Evolutionary conservation across 805 yeast species (phyloP), one percentile per base, ranked within the genome.

Genomic region (Candida boleticola): DNA sequence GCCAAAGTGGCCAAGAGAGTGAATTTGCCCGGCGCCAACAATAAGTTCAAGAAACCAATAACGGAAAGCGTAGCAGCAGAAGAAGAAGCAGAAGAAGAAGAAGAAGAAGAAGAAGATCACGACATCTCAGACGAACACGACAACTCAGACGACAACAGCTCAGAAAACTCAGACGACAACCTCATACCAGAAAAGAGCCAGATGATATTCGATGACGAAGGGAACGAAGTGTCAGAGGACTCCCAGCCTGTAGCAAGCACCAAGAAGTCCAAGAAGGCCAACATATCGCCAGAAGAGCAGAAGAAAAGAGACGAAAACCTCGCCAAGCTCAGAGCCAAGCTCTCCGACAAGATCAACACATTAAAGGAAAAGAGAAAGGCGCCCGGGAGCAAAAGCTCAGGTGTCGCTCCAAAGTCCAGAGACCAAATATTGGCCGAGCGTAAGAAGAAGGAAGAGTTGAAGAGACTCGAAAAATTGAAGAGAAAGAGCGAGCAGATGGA

Each of bases 351-450:
- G 60, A 90, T 93, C 49, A 76, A 70, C 43, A 66, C 65, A 6
- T 55, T 93, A 66, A 80, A 82, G 51, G 89, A 83, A 42, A 85
- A 79, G 63, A 81, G 99, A 60, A 90, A 85, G 55, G 99, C 98
- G 1, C 93, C 95, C 1, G 98, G 98, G 1, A 69, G 90, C 1
- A 83, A 80, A 36, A 80, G 74, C 3, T 71, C 75, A 3, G 96
- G 97, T 19, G 22, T 31, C n/a, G 93, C 96, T 0, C 89, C 90
- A 13, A 76, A 82, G 45, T 86, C 92, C 9, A 75, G 97, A 63
- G 95, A 89, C 51, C 90, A 84, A 32, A 81, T 86, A 39, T 65
- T 87, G 41, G 81, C 76, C 29, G 85, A 81, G 51, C 78, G 95
- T 46, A 70, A 71, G 48, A 58, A 56, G 39, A 73, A 71, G 46